Conservation (phyloP, 768 basidiomycete genomes). For the Daedalea quercina region DNA sequence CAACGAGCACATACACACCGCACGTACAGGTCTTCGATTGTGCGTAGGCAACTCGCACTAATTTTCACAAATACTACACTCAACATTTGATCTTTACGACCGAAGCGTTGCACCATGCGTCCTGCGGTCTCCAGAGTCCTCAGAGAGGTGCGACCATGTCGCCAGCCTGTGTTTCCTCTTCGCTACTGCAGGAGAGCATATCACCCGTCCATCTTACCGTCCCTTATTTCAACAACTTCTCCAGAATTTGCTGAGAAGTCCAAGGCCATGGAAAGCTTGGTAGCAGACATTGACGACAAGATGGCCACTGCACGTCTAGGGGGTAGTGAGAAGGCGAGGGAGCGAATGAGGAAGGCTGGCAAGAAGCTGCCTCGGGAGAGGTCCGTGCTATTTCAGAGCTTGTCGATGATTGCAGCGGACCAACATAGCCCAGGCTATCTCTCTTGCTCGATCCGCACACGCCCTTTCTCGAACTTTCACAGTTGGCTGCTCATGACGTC, state of each 20-base stretch:
- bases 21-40: too few species aligned
- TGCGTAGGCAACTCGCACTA: too few species aligned
- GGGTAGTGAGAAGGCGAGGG: slow-evolving; percentile 69
- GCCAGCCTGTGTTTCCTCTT: neutral
- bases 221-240: slow-evolving; percentile 58
- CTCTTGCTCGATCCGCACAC: slow-evolving; percentile 78
- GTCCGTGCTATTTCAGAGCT: slow-evolving; percentile 28
- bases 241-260: slow-evolving; percentile 67
- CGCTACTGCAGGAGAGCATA: slow-evolving; percentile 29
- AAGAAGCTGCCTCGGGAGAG: slow-evolving; percentile 83
- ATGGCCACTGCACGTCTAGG: slow-evolving; percentile 56
- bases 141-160: neutral
- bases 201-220: slow-evolving; percentile 71
- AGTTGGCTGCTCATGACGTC: slow-evolving; percentile 82
- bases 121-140: neutral
- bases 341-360: slow-evolving; percentile 68
- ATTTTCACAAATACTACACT: too few species aligned
- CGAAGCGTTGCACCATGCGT: neutral
- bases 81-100: too few species aligned
- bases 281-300: slow-evolving; percentile 57
- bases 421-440: slow-evolving; percentile 42
- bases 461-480: slow-evolving; percentile 85
- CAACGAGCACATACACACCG: too few species aligned
- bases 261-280: slow-evolving; percentile 61
- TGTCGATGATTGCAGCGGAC: neutral